Conservation (phyloP, 208 protist genomes). For the Perkinsela sp. region DNA sequence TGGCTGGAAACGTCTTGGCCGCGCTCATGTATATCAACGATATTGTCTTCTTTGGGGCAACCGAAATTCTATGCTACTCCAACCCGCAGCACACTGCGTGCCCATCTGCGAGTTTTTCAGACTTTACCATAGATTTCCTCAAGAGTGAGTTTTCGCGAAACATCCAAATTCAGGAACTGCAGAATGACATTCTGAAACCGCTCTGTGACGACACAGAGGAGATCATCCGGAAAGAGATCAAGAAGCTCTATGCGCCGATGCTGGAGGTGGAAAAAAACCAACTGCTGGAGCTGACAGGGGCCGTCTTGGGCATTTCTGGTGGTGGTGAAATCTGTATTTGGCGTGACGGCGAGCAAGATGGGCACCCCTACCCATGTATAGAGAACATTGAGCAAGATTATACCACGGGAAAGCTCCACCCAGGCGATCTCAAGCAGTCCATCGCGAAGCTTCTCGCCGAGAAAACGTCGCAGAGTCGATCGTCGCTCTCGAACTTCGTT, state of each 20-base stretch:
- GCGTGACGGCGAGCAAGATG: slow-evolving; percentile 26
- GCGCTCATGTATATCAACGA: slow-evolving; percentile 45
- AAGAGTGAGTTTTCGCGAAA: slow-evolving; percentile 20
- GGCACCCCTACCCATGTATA: slow-evolving; percentile 14
- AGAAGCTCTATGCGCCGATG: slow-evolving; percentile 71
- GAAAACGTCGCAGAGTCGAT: too few species aligned
- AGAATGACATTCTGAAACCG: slow-evolving; percentile 76
- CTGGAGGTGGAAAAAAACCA: slow-evolving; percentile 60
- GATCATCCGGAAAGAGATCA: slow-evolving; percentile 79
- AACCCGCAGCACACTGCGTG: slow-evolving; percentile 12
- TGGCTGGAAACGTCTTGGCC: slow-evolving; percentile 35
- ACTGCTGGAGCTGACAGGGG: slow-evolving; percentile 37
- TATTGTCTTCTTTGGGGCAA: slow-evolving; percentile 17
- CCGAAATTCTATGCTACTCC: slow-evolving; percentile 22
- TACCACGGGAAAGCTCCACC: slow-evolving; percentile 32
- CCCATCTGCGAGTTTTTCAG: slow-evolving; percentile 17
- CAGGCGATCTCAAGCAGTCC: slow-evolving; percentile 58
- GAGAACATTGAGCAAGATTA: slow-evolving; percentile 21
- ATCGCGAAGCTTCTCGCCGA: slow-evolving; percentile 30
- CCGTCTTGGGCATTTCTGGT: slow-evolving; percentile 6
- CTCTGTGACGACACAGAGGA: slow-evolving; percentile 82
- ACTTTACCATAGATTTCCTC: slow-evolving; percentile 13
- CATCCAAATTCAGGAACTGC: slow-evolving; percentile 13
- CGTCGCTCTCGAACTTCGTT: too few species aligned
- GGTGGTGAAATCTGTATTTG: slow-evolving; percentile 8